phyloP scores from a whole-genome alignment of 2,329 filamentous ascomycete species.

The Talaromyces sp. region DNA sequence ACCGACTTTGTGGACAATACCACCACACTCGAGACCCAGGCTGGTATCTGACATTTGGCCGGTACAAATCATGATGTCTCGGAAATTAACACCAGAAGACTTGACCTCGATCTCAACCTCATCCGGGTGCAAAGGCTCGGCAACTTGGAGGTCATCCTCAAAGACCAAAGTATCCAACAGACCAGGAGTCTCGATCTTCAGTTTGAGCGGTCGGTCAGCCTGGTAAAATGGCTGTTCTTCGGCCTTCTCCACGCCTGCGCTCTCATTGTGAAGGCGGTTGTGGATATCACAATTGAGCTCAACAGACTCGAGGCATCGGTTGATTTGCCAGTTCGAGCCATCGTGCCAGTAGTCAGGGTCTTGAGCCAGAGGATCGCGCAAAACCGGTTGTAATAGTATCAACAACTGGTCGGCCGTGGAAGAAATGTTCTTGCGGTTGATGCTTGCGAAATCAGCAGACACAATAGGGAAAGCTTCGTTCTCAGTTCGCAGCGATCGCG shows the following conservation, averaged over 20 bases:
- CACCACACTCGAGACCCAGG: constrained; percentile 33
- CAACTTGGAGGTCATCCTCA: constrained; percentile 13
- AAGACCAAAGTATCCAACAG: constrained; percentile 14
- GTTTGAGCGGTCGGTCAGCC: constrained; percentile 1
- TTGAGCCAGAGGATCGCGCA: not conserved
- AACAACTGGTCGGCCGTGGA: not conserved
- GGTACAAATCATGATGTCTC: constrained; percentile 38
- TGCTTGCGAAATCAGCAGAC: not conserved
- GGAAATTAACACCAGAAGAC: constrained; percentile 40
- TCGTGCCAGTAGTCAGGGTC: not conserved
- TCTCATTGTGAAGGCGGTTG: not conserved
- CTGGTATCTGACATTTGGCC: constrained; percentile 15
- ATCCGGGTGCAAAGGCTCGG: constrained; percentile 12
- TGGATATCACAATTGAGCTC: not conserved
- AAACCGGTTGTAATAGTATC: not conserved
- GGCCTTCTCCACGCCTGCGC: not conserved
- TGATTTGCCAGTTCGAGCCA: not conserved
- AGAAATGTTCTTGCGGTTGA: not conserved
- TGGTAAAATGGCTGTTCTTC: constrained; percentile 1
- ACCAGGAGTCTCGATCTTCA: not conserved
- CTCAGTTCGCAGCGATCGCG: not conserved
- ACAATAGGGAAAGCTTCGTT: not conserved
- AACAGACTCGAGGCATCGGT: not conserved
- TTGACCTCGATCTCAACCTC: constrained; percentile 33
- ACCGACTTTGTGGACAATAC: constrained; percentile 22